Conservation (phyloP, 768 basidiomycete genomes). For the Saitozyma sp. region DNA sequence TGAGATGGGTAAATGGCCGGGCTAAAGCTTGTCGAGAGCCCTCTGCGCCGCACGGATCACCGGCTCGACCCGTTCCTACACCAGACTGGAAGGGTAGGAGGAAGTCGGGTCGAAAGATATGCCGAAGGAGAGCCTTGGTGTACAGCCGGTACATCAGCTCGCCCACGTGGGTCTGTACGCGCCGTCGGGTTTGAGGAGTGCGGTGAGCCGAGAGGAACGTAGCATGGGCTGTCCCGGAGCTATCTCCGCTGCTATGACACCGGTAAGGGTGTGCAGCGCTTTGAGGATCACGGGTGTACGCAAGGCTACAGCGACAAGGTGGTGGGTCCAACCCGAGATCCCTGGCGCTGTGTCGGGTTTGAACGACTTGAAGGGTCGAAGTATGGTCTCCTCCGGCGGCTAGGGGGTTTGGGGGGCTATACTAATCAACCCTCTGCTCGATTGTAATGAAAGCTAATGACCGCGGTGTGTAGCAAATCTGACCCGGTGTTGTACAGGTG, state of each 20-base stretch:
- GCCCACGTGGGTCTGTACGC: slow-evolving; percentile 30
- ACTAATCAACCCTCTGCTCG: no score
- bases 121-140: slow-evolving; percentile 20
- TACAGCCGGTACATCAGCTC: slow-evolving; percentile 28
- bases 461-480: no score
- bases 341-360: slow-evolving; percentile 9
- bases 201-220: slow-evolving; percentile 16
- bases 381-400: no score
- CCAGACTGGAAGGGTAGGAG: slow-evolving; percentile 19
- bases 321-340: slow-evolving; percentile 14
- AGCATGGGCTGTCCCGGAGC: slow-evolving; percentile 18
- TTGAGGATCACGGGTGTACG: neutral
- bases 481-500: no score
- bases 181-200: slow-evolving; percentile 25
- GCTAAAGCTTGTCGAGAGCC: no score
- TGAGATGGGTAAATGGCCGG: no score
- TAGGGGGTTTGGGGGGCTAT: no score
- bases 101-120: slow-evolving; percentile 1
- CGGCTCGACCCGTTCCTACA: no score
- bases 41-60: no score
- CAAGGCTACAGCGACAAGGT: slow-evolving; percentile 10
- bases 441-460: no score
- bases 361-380: no score
- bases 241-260: neutral
- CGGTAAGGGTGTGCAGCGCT: neutral